Evolutionary conservation across 2,329 filamentous ascomycete genomes (phyloP).

Genomic region (Penicillium sp.): DNA sequence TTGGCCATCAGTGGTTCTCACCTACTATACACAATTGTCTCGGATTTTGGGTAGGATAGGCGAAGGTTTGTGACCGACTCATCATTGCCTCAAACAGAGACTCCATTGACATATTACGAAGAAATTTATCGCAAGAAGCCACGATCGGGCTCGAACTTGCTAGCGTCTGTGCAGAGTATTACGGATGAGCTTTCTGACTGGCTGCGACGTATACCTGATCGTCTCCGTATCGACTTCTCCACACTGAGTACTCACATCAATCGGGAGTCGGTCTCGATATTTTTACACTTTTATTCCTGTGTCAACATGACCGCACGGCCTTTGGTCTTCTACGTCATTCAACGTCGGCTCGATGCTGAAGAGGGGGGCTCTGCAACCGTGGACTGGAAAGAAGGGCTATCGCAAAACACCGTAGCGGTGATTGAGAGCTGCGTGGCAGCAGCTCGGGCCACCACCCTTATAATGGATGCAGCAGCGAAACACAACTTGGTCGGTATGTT

Average conservation of each 20-base stretch:
- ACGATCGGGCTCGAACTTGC: conserved; percentile 42
- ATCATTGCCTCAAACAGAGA: no score
- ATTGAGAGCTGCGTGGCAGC: conserved; percentile 47
- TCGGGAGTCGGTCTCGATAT: conserved; percentile 46
- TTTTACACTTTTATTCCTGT: conserved; percentile 51
- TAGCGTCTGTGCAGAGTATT: conserved; percentile 46
- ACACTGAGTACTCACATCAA: conserved; percentile 36
- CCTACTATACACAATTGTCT: conserved; percentile 47
- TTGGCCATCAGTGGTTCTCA: conserved; percentile 44
- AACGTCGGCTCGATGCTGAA: conserved; percentile 38
- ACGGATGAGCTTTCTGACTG: conserved; percentile 44
- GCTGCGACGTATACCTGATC: conserved; percentile 43
- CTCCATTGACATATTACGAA: no score
- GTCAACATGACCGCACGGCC: conserved; percentile 51
- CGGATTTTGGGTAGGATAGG: conserved; percentile 46
- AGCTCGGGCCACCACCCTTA: conserved; percentile 43
- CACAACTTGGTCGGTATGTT: conserved; percentile 44
- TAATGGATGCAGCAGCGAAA: conserved; percentile 44
- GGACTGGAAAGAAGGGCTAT: conserved; percentile 44
- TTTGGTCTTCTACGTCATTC: conserved; percentile 47
- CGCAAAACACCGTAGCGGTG: conserved; percentile 42
- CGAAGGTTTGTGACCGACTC: no score
- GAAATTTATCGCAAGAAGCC: conserved; percentile 45
- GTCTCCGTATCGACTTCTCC: conserved; percentile 43
- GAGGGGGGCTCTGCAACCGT: conserved; percentile 27